Evolutionary conservation across 805 yeast species (phyloP).

Genomic region (Candida andamanensis): DNA sequence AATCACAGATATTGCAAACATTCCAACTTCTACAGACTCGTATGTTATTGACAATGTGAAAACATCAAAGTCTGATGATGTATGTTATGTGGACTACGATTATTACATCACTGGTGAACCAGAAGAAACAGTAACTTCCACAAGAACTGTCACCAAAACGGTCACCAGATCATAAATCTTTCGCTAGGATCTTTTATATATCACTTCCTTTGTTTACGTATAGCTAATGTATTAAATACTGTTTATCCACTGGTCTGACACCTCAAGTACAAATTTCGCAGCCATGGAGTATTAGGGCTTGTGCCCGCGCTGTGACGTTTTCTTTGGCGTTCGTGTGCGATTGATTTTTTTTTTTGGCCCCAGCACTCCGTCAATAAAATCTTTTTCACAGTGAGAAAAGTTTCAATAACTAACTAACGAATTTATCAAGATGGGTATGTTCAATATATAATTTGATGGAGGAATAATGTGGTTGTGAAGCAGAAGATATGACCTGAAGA

Average conservation of each 20-base stretch:
- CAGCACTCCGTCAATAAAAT: slow-evolving; percentile 1
- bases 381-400: slow-evolving; percentile 5
- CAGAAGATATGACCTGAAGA: too few species aligned
- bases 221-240: slow-evolving; percentile 3
- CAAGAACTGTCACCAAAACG: slow-evolving; percentile 31
- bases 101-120: slow-evolving; percentile 27
- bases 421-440: slow-evolving; percentile 15
- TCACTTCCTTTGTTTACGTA: slow-evolving; percentile 1
- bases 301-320: too few species aligned
- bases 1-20: slow-evolving; percentile 22
- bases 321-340: too few species aligned
- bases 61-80: slow-evolving; percentile 26
- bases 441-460: too few species aligned
- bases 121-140: slow-evolving; percentile 33
- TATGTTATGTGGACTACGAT: slow-evolving; percentile 33
- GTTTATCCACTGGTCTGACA: not conserved
- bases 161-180: slow-evolving; percentile 18
- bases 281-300: slow-evolving; percentile 7
- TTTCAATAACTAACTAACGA: slow-evolving; percentile 7
- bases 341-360: too few species aligned
- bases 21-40: slow-evolving; percentile 22
- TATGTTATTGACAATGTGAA: slow-evolving; percentile 31
- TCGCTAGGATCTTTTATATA: slow-evolving; percentile 7
- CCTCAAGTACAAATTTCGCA: too few species aligned
- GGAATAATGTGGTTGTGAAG: too few species aligned